Evolutionary conservation across 1,139 yeast species (phyloP).

Genomic region (Saccharomyces hybrid): DNA sequence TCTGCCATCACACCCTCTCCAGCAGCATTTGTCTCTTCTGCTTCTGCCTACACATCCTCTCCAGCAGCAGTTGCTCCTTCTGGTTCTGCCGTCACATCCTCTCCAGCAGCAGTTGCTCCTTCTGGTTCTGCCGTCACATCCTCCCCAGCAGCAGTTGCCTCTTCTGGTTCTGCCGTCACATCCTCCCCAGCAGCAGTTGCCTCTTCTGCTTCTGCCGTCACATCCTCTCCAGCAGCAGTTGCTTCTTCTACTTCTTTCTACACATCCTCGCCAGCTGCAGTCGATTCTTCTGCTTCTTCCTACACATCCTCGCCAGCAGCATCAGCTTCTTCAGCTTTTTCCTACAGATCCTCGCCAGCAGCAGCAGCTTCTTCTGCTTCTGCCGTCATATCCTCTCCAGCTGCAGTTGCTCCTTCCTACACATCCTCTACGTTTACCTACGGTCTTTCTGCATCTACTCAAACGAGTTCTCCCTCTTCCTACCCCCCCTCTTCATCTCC

Average conservation of each 20-base stretch:
- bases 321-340: background rate
- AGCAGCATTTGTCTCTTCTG: too few relatives aligned
- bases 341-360: background rate
- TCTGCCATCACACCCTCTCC: background rate
- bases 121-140: background rate
- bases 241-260: background rate
- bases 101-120: too few relatives aligned
- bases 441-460: too few relatives aligned
- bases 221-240: background rate
- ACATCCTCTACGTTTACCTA: background rate
- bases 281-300: background rate
- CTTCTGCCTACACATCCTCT: background rate
- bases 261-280: background rate
- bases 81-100: background rate
- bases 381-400: background rate
- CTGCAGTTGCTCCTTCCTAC: background rate
- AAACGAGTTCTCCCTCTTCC: background rate
- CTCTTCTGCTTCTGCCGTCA: background rate
- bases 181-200: background rate
- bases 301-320: background rate
- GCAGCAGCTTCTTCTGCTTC: background rate
- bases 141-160: background rate
- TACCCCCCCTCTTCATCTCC: background rate
- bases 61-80: background rate
- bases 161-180: background rate